Base-by-base conservation (phyloP, 1,284 basidiomycete genomes). In the Rhodotorula mucilaginosa region DNA sequence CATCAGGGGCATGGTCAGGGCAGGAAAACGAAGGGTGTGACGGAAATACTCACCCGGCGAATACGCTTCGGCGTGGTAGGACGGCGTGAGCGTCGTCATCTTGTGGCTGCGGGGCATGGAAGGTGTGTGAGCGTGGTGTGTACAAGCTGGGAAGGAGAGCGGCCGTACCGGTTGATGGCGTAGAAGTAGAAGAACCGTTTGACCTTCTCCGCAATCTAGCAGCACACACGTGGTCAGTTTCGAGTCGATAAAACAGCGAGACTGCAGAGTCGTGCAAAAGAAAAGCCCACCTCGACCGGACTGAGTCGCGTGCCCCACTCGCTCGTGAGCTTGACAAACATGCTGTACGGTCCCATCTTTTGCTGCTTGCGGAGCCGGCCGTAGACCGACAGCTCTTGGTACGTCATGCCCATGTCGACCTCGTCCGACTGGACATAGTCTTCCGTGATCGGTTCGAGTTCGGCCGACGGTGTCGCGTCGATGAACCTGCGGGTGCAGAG, bases 151-250 rank as follows among this genome's bases (percentile, higher is more conserved):
- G 31, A 8, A 54, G 16, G 23, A 21, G 26, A 13, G 31, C 6
- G 16, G 48, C 26, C 69, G 48, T 8, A 67, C 70, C 70, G 66
- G 81, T 99, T 99, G 70, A 95, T 86, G 0, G 96, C 96, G 78
- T 99, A 89, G 81, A 96, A 93, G 79, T 95, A 97, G 85, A 93
- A 99, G 85, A 99, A 99, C 68, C 89, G 84, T 81, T 99, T 98
- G 78, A 99, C 96, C 84, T 98, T 99, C 75, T 93, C 90, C 12
- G 96, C 96, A 68, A 99, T 93, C 91, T 96, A 69, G 48, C 39
- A 19, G 34, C 39, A 39, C 39, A 12, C 39, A 12, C 10, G 39
- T 12, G 31, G 44, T 63, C 23, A 29, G 21, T 15, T 7, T 10
- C 62, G 8, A 56, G 52, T 3, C 29, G 26, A 7, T 23, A 44